Evolutionary conservation across 768 basidiomycete genomes (phyloP), one percentile per base, ranked within the genome.

Genomic region (Arthromyces matolae): DNA sequence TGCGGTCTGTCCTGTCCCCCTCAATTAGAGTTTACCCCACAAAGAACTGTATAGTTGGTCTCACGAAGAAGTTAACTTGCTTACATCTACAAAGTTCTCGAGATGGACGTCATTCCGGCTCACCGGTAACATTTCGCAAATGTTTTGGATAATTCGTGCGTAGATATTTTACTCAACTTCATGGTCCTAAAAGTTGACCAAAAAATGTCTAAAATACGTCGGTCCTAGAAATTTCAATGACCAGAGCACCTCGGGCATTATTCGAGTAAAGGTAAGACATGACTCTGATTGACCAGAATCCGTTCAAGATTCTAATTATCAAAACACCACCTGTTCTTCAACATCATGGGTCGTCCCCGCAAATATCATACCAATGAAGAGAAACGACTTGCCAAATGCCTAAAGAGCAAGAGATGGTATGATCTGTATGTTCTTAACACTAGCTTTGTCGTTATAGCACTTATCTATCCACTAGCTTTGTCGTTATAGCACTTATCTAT

Each of bases 221-320:
- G 27, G 44, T 37, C n/a, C 19, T 19, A 10, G n/a, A 5, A 18
- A 13, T n/a, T 1, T 19, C 18, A 37, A 4, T 37, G 4, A 19
- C 5, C 7, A 45, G 20, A 19, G 13, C 3, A 37, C n/a, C 16
- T 36, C 7, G 34, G 16, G 14, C 1, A 12, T 5, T 8, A 13
- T 29, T 8, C 20, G 35, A 45, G 34, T 45, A 37, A 45, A 45
- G 9, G 40, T 41, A 41, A 41, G 27, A 41, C n/a, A 10, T 4
- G 1, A n/a, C 27, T 10, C 40, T 8, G 29, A 19, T 19, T 24
- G 7, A 10, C 40, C 20, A 10, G 16, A 24, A 14, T 38, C 37
- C 25, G 22, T 5, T 9, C 22, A 23, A 4, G 25, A 8, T 24
- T 38, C 25, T 2, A 6, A n/a, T 12, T n/a, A 18, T 5, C 5